Evolutionary conservation across 208 protist species (phyloP).

Genomic region (Leishmania mexicana): DNA sequence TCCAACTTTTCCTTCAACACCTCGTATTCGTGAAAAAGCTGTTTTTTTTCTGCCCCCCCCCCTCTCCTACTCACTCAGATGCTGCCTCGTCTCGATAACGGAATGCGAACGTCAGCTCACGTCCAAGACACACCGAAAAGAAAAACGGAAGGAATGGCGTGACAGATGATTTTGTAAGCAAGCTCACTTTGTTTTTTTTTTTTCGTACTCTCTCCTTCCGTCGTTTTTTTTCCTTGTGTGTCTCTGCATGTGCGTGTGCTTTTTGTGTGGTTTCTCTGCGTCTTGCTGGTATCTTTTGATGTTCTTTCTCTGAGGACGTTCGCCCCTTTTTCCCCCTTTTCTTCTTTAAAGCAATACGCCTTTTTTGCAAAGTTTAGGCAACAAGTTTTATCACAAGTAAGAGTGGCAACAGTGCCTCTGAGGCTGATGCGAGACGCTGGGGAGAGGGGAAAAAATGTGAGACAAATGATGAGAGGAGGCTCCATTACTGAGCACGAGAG

Average conservation of each 20-base stretch:
- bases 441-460: too few species aligned
- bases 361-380: neutral
- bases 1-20: neutral
- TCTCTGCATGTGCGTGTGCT: neutral
- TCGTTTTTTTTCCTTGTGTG: constrained; percentile 13
- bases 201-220: neutral
- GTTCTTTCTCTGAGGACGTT: constrained; percentile 1
- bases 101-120: neutral
- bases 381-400: neutral
- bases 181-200: neutral
- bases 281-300: neutral
- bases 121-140: neutral
- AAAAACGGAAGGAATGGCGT: neutral
- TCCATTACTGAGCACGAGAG: neutral
- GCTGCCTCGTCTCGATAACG: neutral
- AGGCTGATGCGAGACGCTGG: neutral
- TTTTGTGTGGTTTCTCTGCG: neutral
- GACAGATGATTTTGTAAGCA: neutral
- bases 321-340: neutral
- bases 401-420: neutral
- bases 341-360: neutral
- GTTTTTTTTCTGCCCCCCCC: too few species aligned
- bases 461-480: too few species aligned
- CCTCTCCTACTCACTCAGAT: neutral
- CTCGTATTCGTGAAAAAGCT: neutral